Evolutionary conservation across 2,329 filamentous ascomycete genomes (phyloP), one percentile per base, ranked within the genome.

Genomic region (Fusarium graminum): DNA sequence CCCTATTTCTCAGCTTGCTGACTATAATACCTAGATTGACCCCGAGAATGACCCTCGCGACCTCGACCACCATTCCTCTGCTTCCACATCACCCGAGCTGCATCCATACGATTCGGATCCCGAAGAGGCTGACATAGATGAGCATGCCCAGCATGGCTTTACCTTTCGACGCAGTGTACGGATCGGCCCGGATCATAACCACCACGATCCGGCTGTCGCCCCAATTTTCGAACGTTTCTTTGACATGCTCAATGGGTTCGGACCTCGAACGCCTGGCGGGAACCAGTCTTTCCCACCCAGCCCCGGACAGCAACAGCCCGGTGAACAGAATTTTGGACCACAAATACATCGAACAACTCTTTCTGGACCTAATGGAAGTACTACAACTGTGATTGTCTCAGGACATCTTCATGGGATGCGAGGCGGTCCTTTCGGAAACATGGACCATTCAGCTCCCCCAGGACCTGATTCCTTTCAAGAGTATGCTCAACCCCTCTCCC

Each of bases 21-120:
- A 72, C 56, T 19, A n/a, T n/a, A 25, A 32, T 59, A 12, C 29
- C 34, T 38, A 88, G 86, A 75, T 88, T 19, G 80, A 79, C 22
- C 74, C 78, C 1, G 83, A 85, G 4, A 88, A 87, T 69, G 91
- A 93, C 68, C 90, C 90, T 11, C 85, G 90, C 63, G 69, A 76
- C 3, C 66, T 69, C 10, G 71, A 76, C 22, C 73, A 77, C 17
- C 60, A 65, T 26, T 64, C 68, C 22, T 75, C 74, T 28, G 65
- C 67, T 42, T 68, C 72, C 25, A 75, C 75, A 6, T 76, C 76
- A 7, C 70, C 76, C 34, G 74, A 75, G 52, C 59, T 64, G n/a
- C 54, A 66, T 16, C 71, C 70, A n/a, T 67, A 63, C 46, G 74
- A 79, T 49, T 86, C 85, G 3, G 87, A 89, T 58, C 85, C 85